Conservation (phyloP, 176 grass and related monocot genomes). For the Saccharum spontaneum region DNA sequence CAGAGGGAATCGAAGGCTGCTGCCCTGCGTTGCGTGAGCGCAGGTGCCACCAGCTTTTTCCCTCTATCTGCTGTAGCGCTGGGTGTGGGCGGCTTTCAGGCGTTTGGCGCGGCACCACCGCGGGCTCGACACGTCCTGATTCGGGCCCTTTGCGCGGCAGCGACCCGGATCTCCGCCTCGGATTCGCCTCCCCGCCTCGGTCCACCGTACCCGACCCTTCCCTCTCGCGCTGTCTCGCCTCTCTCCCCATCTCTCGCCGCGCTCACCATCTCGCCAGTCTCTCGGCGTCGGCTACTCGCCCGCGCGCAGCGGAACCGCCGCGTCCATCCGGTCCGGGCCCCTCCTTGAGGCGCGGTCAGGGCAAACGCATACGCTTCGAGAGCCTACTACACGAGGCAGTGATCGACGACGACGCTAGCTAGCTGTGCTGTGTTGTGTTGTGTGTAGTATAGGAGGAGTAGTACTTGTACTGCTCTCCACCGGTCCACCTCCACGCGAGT, state of each 20-base stretch:
- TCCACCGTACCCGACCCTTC: not conserved
- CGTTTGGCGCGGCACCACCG: slow-evolving; percentile 21
- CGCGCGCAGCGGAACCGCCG: no score
- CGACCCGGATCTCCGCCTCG: slow-evolving; percentile 24
- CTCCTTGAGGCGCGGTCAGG: no score
- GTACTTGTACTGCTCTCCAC: not conserved
- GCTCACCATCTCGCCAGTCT: no score
- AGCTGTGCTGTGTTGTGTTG: not conserved
- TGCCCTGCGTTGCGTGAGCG: not conserved
- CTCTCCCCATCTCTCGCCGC: no score
- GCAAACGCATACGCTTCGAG: no score
- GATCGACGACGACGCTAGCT: not conserved
- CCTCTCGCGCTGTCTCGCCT: no score
- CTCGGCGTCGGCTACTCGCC: no score
- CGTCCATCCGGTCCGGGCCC: no score
- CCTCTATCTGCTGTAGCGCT: no score
- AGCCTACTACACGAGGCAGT: not conserved
- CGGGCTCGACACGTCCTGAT: slow-evolving; percentile 50
- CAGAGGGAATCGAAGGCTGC: not conserved
- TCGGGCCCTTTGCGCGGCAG: slow-evolving; percentile 4
- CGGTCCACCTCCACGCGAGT: not conserved
- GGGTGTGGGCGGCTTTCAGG: not conserved
- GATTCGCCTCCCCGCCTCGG: not conserved
- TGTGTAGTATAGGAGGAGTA: not conserved
- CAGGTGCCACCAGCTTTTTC: not conserved